A percentile compares a stretch with the other conserved stretches of the same genome.
Conservation (phyloP, 176 grass and related monocot genomes). For the Urochloa ruziziensis region DNA sequence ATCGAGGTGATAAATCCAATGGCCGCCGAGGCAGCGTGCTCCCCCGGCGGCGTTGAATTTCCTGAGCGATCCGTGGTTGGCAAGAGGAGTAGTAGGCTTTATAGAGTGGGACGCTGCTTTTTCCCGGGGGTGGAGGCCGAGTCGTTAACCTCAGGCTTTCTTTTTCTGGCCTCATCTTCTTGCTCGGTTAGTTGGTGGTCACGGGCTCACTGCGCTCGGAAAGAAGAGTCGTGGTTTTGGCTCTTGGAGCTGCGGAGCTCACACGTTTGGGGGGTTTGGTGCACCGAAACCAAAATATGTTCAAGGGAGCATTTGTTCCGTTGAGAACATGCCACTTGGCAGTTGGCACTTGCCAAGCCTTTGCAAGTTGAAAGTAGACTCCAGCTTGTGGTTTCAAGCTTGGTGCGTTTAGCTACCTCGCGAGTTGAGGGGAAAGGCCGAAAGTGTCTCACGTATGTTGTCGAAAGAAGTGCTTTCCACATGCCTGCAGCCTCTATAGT, state of each 20-base stretch:
- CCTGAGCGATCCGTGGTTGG: not conserved
- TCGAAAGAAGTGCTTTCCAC: too few species aligned
- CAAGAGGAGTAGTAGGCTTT: not conserved
- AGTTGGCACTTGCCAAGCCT: not conserved
- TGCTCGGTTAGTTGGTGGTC: not conserved
- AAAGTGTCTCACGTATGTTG: too few species aligned
- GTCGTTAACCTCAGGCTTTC: constrained; percentile 6
- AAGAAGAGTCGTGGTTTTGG: not conserved
- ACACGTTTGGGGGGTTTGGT: not conserved
- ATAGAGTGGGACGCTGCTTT: not conserved
- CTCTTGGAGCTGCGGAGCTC: not conserved
- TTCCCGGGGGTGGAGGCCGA: not conserved
- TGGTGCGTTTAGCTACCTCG: too few species aligned
- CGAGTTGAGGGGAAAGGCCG: too few species aligned
- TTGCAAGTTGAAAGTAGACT: not conserved
- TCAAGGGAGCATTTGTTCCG: not conserved
- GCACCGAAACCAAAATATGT: not conserved
- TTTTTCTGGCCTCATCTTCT: not conserved
- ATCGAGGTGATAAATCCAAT: not conserved
- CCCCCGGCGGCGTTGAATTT: not conserved
- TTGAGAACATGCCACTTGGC: not conserved
- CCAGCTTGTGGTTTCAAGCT: too few species aligned
- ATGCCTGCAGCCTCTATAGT: too few species aligned
- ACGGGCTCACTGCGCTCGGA: not conserved
- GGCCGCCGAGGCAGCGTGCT: not conserved